phyloP scores from a whole-genome alignment of 495 filamentous ascomycete genomes.

The Penicillium mononematosum region DNA sequence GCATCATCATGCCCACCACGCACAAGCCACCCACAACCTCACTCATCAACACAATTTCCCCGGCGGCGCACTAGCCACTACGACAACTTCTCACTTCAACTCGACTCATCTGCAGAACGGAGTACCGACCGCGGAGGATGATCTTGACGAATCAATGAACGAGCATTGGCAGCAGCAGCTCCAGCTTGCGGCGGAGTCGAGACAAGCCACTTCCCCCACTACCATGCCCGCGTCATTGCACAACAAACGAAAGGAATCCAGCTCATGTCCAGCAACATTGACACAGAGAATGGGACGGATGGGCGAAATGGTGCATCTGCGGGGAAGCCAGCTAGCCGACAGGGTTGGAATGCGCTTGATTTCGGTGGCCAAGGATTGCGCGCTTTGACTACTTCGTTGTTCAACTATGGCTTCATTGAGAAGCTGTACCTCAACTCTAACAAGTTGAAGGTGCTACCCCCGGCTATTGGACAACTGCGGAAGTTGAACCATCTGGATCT shows the following conservation, averaged over 20 bases:
- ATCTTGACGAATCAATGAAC: slow-evolving; percentile 59
- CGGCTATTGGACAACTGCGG: slow-evolving; percentile 75
- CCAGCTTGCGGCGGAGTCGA: slow-evolving; percentile 70
- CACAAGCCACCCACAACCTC: slow-evolving; percentile 64
- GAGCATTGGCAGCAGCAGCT: slow-evolving; percentile 91
- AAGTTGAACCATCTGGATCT: slow-evolving; percentile 77
- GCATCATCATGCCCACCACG: slow-evolving; percentile 70
- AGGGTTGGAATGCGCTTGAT: slow-evolving; percentile 89
- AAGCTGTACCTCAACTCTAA: slow-evolving; percentile 92
- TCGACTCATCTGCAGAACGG: slow-evolving; percentile 75
- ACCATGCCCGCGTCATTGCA: slow-evolving; percentile 60
- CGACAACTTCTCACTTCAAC: slow-evolving; percentile 72
- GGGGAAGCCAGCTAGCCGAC: slow-evolving; percentile 59
- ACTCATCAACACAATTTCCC: slow-evolving; percentile 81
- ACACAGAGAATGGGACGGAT: slow-evolving; percentile 59
- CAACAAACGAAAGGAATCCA: slow-evolving; percentile 62
- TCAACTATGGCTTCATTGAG: slow-evolving; percentile 81
- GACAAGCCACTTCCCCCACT: slow-evolving; percentile 61
- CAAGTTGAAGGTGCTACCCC: slow-evolving; percentile 72
- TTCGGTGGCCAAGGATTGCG: slow-evolving; percentile 90
- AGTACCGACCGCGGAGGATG: slow-evolving; percentile 55
- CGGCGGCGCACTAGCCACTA: slow-evolving; percentile 66
- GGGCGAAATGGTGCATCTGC: slow-evolving; percentile 60
- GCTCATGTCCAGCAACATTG: slow-evolving; percentile 54
- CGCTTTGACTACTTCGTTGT: slow-evolving; percentile 72